Conservation (phyloP, 2,329 filamentous ascomycete species). For the Alternaria gansuensis region DNA sequence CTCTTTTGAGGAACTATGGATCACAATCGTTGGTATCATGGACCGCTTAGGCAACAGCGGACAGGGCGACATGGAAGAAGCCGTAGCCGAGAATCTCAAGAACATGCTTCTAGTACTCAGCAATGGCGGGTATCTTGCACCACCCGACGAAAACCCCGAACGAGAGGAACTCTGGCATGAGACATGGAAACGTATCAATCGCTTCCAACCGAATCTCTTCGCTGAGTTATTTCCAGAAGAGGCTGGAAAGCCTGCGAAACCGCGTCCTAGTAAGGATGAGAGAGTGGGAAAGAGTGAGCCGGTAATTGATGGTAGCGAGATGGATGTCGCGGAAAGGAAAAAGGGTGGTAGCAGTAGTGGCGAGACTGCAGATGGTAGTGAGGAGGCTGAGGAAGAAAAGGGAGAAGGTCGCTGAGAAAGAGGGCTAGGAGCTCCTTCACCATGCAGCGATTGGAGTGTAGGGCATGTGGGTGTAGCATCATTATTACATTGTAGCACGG, state of each 20-base stretch:
- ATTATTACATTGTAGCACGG: background rate
- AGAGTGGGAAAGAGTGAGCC: slow-evolving; percentile 19
- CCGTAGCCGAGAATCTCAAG: slow-evolving; percentile 92
- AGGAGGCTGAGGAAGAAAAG: slow-evolving; percentile 12
- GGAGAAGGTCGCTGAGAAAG: slow-evolving; percentile 25
- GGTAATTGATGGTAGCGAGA: slow-evolving; percentile 18
- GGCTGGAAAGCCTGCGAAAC: slow-evolving; percentile 43
- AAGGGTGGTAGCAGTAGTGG: slow-evolving; percentile 8
- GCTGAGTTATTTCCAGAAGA: slow-evolving; percentile 66
- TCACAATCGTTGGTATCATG: slow-evolving; percentile 91
- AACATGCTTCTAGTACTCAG: slow-evolving; percentile 97
- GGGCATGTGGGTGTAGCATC: background rate
- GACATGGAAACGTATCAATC: slow-evolving; percentile 67
- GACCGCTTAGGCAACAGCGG: slow-evolving; percentile 96
- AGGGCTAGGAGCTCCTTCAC: slow-evolving; percentile 21
- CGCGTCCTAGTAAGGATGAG: slow-evolving; percentile 33
- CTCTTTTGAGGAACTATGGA: slow-evolving; percentile 78
- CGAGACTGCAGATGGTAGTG: slow-evolving; percentile 6
- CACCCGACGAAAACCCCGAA: slow-evolving; percentile 64
- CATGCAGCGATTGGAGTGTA: background rate
- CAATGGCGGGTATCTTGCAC: slow-evolving; percentile 82
- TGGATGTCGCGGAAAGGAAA: slow-evolving; percentile 20
- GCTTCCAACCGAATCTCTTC: slow-evolving; percentile 69
- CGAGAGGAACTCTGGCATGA: slow-evolving; percentile 68
- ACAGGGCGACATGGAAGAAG: slow-evolving; percentile 91